Conservation (phyloP, 2,329 filamentous ascomycete species). For the Pseudogymnoascus sp. region DNA sequence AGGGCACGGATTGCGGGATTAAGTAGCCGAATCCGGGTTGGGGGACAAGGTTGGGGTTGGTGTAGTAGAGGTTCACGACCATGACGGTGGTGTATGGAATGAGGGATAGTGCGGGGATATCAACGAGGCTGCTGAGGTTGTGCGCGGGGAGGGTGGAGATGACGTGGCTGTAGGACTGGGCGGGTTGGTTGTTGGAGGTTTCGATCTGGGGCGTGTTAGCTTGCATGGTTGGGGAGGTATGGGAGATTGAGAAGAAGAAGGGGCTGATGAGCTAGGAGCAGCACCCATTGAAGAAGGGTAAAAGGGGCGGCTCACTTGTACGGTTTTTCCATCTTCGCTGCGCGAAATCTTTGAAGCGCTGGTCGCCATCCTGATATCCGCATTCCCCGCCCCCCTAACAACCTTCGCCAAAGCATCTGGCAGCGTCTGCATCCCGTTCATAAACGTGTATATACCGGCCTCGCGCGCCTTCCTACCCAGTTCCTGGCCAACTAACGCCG, state of each 20-base stretch:
- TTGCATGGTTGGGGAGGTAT: not conserved
- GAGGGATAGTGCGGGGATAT: conserved; percentile 41
- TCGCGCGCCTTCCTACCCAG: conserved; percentile 12
- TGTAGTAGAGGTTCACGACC: conserved; percentile 86
- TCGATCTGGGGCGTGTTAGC: conserved; percentile 28
- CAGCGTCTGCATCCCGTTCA: conserved; percentile 55
- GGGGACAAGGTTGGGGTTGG: conserved; percentile 49
- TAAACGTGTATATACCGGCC: conserved; percentile 39
- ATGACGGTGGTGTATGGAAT: conserved; percentile 71
- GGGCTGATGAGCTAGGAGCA: not conserved
- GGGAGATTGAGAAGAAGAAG: not conserved
- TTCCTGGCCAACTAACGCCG: not conserved
- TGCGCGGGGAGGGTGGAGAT: conserved; percentile 49
- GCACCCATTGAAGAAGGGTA: not conserved
- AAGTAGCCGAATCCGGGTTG: conserved; percentile 83
- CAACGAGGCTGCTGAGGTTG: conserved; percentile 2
- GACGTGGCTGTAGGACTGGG: conserved; percentile 43
- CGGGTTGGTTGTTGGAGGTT: conserved; percentile 17
- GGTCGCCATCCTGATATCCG: conserved; percentile 45
- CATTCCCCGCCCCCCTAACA: conserved; percentile 46
- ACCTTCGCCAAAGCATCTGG: conserved; percentile 43
- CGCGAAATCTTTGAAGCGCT: conserved; percentile 34
- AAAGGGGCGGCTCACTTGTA: not conserved
- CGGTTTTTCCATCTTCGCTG: not conserved
- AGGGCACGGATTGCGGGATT: conserved; percentile 65